Evolutionary conservation across 768 basidiomycete species (phyloP).

Genomic region (Pleurotus giganteus): DNA sequence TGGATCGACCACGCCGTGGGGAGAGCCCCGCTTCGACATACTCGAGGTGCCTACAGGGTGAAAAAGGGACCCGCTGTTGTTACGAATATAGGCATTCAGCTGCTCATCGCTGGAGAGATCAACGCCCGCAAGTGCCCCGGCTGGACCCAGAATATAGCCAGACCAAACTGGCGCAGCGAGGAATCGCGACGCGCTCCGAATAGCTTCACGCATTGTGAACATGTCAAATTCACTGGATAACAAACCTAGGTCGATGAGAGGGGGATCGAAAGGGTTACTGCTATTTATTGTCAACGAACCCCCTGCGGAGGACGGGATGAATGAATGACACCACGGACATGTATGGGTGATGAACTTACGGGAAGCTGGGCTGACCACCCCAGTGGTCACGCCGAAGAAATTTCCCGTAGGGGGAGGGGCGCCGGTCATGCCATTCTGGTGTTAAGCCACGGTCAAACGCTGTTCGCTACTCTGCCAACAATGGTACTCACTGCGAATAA

Average conservation of each 20-base stretch:
- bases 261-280: constrained; percentile 21
- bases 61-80: constrained; percentile 15
- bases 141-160: constrained; percentile 22
- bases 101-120: constrained; percentile 24
- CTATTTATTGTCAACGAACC: constrained; percentile 26
- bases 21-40: constrained; percentile 25
- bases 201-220: constrained; percentile 24
- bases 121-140: constrained; percentile 19
- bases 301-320: constrained; percentile 12
- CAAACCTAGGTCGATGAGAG: constrained; percentile 25
- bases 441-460: background rate
- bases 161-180: constrained; percentile 24
- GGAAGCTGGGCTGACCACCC: background rate
- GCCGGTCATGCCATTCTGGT: background rate
- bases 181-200: constrained; percentile 23
- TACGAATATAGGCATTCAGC: constrained; percentile 21
- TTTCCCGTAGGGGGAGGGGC: background rate
- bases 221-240: constrained; percentile 21
- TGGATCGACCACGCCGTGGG: constrained; percentile 31
- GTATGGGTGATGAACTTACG: background rate
- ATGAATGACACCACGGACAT: background rate
- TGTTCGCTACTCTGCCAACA: background rate
- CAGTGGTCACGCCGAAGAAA: background rate
- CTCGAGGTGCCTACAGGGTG: constrained; percentile 29
- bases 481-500: constrained; percentile 17